These are phyloP conservation scores for Alopecurus myosuroides DNA, from an alignment of 176 grass and related monocot genomes.

Conservation along the genomic window DNA sequence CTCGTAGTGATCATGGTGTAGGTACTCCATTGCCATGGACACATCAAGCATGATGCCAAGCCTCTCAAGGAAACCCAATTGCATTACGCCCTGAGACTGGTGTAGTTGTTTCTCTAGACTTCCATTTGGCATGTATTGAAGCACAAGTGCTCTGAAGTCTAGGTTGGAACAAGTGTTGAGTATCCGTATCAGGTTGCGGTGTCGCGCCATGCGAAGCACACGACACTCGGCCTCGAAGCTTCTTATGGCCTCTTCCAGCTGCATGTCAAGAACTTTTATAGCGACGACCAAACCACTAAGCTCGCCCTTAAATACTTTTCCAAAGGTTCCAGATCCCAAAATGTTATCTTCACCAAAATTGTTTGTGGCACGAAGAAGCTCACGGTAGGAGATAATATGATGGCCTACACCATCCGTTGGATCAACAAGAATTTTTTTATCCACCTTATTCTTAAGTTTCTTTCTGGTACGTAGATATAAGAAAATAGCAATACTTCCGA, in stretches of 20 bases:
- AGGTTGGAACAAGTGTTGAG: not conserved
- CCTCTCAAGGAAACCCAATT: not conserved
- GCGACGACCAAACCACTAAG: not conserved
- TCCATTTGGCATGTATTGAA: not conserved
- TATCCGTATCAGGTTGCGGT: not conserved
- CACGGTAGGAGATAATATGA: not conserved
- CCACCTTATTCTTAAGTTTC: not conserved
- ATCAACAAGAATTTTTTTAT: too few relatives aligned
- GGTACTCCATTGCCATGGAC: not conserved
- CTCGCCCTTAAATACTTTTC: not conserved
- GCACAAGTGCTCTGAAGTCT: not conserved
- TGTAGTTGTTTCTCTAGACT: not conserved
- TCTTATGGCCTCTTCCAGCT: not conserved
- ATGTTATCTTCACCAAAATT: not conserved
- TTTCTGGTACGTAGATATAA: not conserved
- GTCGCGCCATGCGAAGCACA: not conserved
- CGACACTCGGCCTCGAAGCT: not conserved
- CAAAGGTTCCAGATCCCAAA: not conserved
- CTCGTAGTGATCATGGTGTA: not conserved
- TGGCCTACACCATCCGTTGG: too few relatives aligned
- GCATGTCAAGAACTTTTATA: not conserved
- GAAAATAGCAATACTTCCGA: not conserved
- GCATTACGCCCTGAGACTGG: not conserved
- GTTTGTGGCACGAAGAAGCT: not conserved
- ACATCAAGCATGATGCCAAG: not conserved